Conservation (phyloP, 1,139 yeast genomes). For the Nakaseomyces delphensis region DNA sequence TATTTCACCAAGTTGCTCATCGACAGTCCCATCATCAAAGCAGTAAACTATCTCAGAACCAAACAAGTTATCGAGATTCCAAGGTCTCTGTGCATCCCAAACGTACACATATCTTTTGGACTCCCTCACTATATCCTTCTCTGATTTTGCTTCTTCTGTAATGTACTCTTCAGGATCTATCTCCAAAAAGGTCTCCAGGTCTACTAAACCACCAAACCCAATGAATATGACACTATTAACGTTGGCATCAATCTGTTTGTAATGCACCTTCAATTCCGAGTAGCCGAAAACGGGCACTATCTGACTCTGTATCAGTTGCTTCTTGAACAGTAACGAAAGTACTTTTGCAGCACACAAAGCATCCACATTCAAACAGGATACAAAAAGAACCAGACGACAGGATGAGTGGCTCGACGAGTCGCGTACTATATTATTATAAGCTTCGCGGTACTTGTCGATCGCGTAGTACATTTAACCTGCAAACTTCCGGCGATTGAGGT, state of each 20-base stretch:
- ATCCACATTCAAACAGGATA: slow-evolving; percentile 85
- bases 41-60: slow-evolving; percentile 77
- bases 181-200: slow-evolving; percentile 69
- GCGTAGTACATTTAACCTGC: slow-evolving; percentile 48
- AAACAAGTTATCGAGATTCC: slow-evolving; percentile 89
- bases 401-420: slow-evolving; percentile 78
- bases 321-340: slow-evolving; percentile 59
- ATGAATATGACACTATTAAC: slow-evolving; percentile 69
- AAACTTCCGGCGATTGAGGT: no score
- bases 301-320: slow-evolving; percentile 80
- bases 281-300: slow-evolving; percentile 93
- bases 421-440: slow-evolving; percentile 51
- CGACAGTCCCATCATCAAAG: slow-evolving; percentile 77
- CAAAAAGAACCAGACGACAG: slow-evolving; percentile 80
- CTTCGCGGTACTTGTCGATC: slow-evolving; percentile 50
- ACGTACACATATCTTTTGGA: slow-evolving; percentile 56
- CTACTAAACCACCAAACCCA: slow-evolving; percentile 96
- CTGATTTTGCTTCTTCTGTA: slow-evolving; percentile 12
- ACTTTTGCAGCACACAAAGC: slow-evolving; percentile 85
- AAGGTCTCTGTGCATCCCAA: slow-evolving; percentile 89
- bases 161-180: slow-evolving; percentile 46
- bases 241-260: slow-evolving; percentile 56
- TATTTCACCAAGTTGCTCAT: slow-evolving; percentile 45
- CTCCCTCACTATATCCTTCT: slow-evolving; percentile 15
- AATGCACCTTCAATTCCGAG: slow-evolving; percentile 61